A percentile compares a stretch with the other conserved stretches of the same genome.
Evolutionary conservation across 2,329 filamentous ascomycete genomes (phyloP).

Genomic region (Onygenales sp.): DNA sequence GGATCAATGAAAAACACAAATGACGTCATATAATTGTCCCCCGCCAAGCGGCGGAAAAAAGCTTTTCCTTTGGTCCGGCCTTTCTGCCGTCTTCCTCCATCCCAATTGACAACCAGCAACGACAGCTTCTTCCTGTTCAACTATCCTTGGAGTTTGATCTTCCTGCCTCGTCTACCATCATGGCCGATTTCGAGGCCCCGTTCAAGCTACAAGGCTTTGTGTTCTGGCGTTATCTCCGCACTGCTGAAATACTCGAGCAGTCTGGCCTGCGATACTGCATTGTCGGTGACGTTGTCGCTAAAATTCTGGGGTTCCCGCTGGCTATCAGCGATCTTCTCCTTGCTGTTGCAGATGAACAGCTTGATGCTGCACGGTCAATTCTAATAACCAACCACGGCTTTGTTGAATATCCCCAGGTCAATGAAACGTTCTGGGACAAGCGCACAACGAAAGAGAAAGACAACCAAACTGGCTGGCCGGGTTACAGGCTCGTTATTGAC

Average conservation of each 20-base stretch:
- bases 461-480: slow-evolving; percentile 1
- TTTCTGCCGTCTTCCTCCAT: too few relatives aligned
- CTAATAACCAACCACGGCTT: background rate
- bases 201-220: too few relatives aligned
- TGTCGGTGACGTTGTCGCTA: slow-evolving; percentile 2
- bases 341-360: slow-evolving; percentile 2
- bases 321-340: background rate
- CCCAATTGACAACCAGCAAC: too few relatives aligned
- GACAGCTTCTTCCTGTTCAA: too few relatives aligned
- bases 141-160: too few relatives aligned
- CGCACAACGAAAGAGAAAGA: background rate
- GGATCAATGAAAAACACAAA: too few relatives aligned
- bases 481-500: slow-evolving; percentile 1
- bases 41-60: too few relatives aligned
- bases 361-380: slow-evolving; percentile 1
- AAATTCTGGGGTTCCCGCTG: background rate
- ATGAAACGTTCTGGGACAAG: background rate
- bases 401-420: background rate
- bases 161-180: too few relatives aligned
- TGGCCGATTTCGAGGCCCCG: too few relatives aligned
- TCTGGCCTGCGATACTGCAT: slow-evolving; percentile 4
- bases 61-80: too few relatives aligned
- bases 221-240: too few relatives aligned
- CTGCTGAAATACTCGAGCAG: background rate
- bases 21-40: too few relatives aligned